A percentile compares a stretch with the other conserved stretches of the same genome.
Evolutionary conservation across 2,329 filamentous ascomycete species (phyloP).

Genomic region (Aspergillus piperis): DNA sequence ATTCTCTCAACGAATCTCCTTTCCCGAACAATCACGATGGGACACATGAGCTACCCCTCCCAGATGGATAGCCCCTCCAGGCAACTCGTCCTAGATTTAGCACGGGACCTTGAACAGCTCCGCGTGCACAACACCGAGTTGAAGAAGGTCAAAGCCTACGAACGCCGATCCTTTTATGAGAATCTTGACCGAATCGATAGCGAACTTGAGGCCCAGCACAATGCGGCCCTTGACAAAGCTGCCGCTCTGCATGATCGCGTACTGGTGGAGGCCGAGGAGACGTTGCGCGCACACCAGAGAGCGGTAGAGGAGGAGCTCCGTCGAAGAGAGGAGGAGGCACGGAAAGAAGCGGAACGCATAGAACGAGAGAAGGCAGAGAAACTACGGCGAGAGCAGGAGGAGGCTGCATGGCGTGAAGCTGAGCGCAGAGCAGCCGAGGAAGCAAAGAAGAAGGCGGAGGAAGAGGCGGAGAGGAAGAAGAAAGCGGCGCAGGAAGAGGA

Average conservation of each 20-base stretch:
- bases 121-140: constrained; percentile 45
- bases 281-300: constrained; percentile 51
- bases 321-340: constrained; percentile 39
- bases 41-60: constrained; percentile 30
- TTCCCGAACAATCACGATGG: constrained; percentile 26
- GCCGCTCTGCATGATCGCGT: constrained; percentile 68
- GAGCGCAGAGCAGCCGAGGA: constrained; percentile 49
- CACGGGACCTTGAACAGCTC: constrained; percentile 44
- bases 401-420: constrained; percentile 40
- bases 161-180: constrained; percentile 52
- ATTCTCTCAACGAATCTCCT: background rate
- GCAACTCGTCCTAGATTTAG: constrained; percentile 44
- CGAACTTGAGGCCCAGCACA: constrained; percentile 64
- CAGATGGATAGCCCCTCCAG: constrained; percentile 42
- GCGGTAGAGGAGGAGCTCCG: constrained; percentile 42
- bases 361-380: constrained; percentile 38
- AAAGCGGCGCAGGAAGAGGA: constrained; percentile 38
- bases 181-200: constrained; percentile 63
- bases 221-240: constrained; percentile 66
- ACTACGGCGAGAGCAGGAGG: constrained; percentile 36
- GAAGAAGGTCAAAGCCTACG: constrained; percentile 47
- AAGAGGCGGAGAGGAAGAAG: constrained; percentile 40
- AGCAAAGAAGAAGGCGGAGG: constrained; percentile 34
- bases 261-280: constrained; percentile 56
- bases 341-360: constrained; percentile 36